Percentiles rank a stretch among this genome's conserved stretches.
phyloP scores from a whole-genome alignment of 129 eudicot genomes.

The Cynara cardunculus region DNA sequence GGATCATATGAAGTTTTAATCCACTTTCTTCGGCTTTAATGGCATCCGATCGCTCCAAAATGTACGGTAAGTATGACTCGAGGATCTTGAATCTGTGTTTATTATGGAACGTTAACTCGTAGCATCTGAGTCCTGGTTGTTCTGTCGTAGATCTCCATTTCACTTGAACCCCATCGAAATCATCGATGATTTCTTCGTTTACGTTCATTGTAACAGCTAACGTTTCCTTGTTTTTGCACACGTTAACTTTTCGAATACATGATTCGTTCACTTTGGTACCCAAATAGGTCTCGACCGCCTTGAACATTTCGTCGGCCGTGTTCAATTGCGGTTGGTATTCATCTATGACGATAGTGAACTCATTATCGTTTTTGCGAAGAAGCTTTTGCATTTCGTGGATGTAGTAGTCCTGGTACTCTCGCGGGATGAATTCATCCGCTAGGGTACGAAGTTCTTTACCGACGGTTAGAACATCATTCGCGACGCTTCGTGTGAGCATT shows the following conservation, averaged over 20 bases:
- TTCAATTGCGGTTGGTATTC: slow-evolving; percentile 31
- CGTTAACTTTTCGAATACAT: slow-evolving; percentile 28
- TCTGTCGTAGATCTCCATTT: slow-evolving; percentile 33
- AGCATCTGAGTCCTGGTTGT: slow-evolving; percentile 20
- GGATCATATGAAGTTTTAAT: slow-evolving; percentile 33
- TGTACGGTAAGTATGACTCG: slow-evolving; percentile 36
- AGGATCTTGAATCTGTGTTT: slow-evolving; percentile 30
- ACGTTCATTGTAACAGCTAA: slow-evolving; percentile 27
- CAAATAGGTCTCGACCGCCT: slow-evolving; percentile 35
- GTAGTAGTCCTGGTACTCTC: slow-evolving; percentile 30
- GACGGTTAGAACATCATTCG: slow-evolving; percentile 32
- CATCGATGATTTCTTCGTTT: slow-evolving; percentile 34
- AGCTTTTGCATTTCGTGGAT: slow-evolving; percentile 30
- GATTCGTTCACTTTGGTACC: slow-evolving; percentile 34
- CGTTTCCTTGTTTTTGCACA: slow-evolving; percentile 25
- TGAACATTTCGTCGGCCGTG: slow-evolving; percentile 26
- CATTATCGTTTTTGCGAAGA: slow-evolving; percentile 15
- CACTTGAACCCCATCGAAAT: slow-evolving; percentile 27
- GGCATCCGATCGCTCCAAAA: slow-evolving; percentile 23
- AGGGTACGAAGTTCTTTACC: slow-evolving; percentile 38
- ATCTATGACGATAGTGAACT: slow-evolving; percentile 38
- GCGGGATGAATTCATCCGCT: slow-evolving; percentile 39
- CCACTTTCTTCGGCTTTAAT: slow-evolving; percentile 27
- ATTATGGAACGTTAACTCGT: slow-evolving; percentile 41
- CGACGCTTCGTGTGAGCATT: slow-evolving; percentile 33